Conservation (phyloP, 768 basidiomycete species). For the Agaricus subrufescens region DNA sequence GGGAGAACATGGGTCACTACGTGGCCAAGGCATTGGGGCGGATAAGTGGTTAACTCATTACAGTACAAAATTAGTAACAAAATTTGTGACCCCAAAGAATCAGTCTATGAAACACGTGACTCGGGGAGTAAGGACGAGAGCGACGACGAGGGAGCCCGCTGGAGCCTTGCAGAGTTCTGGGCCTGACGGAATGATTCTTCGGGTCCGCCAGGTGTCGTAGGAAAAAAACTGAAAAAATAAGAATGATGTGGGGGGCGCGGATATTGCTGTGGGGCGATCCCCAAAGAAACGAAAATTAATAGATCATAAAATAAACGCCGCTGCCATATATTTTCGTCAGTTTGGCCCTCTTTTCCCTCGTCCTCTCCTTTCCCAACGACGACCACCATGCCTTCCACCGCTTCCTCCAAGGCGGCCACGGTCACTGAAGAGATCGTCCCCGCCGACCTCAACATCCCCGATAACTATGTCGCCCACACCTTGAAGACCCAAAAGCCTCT, state of each 20-base stretch:
- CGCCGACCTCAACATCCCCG: slow-evolving; percentile 60
- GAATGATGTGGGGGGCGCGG: too few relatives aligned
- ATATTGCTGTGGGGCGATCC: background rate
- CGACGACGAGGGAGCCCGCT: background rate
- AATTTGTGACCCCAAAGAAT: slow-evolving; percentile 8
- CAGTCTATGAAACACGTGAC: slow-evolving; percentile 3
- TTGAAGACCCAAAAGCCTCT: slow-evolving; percentile 63
- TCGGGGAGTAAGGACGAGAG: background rate
- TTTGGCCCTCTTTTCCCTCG: background rate
- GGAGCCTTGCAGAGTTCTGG: background rate
- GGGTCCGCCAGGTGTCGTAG: too few relatives aligned
- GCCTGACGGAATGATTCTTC: too few relatives aligned
- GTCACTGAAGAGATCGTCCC: slow-evolving; percentile 26
- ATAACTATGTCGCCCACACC: slow-evolving; percentile 79
- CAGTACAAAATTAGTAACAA: background rate
- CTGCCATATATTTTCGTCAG: background rate
- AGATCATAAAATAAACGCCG: slow-evolving; percentile 4
- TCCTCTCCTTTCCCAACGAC: slow-evolving; percentile 3
- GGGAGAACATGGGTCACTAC: slow-evolving; percentile 15
- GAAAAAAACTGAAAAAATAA: too few relatives aligned
- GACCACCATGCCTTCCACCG: slow-evolving; percentile 6
- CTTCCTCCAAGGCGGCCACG: background rate
- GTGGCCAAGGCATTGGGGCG: slow-evolving; percentile 19
- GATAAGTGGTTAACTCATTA: background rate
- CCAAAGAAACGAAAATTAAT: slow-evolving; percentile 10